A percentile compares a stretch with the other conserved stretches of the same genome.
phyloP scores from a whole-genome alignment of 2,329 filamentous ascomycete genomes.

The Epichloe coenophiala region DNA sequence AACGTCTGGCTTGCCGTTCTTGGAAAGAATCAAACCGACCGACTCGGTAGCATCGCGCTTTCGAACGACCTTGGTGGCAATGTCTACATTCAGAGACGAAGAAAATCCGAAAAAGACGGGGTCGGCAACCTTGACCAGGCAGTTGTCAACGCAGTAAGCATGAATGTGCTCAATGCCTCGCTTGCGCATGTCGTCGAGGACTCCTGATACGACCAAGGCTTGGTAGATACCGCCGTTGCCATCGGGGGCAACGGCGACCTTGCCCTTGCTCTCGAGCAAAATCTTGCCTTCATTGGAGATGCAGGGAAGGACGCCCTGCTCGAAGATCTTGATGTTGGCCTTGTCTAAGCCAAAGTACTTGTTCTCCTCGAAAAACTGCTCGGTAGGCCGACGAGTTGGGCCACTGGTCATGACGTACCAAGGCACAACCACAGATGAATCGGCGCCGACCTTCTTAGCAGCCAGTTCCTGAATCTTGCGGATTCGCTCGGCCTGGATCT shows the following conservation, averaged over 20 bases:
- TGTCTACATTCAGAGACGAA: conserved; percentile 76
- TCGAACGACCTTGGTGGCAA: conserved; percentile 97
- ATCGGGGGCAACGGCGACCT: conserved; percentile 88
- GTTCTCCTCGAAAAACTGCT: conserved; percentile 87
- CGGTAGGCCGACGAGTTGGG: conserved; percentile 81
- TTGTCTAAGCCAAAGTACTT: conserved; percentile 79
- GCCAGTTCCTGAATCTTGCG: conserved; percentile 73
- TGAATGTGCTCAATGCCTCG: conserved; percentile 91
- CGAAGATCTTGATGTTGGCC: conserved; percentile 83
- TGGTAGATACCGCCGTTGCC: conserved; percentile 96
- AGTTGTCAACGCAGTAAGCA: conserved; percentile 98
- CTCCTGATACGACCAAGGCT: conserved; percentile 67
- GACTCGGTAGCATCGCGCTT: conserved; percentile 95
- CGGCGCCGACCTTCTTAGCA: conserved; percentile 45
- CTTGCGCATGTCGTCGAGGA: conserved; percentile 76
- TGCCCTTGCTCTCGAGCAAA: conserved; percentile 76
- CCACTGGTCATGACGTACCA: conserved; percentile 99
- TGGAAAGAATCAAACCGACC: conserved; percentile 84
- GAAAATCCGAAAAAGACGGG: conserved; percentile 91
- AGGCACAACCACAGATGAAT: conserved; percentile 54
- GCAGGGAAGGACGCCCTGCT: conserved; percentile 92
- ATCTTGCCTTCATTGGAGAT: conserved; percentile 98
- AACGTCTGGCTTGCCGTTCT: conserved; percentile 92
- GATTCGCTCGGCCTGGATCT: conserved; percentile 93
- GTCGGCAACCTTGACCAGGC: conserved; percentile 96